A percentile compares a stretch with the other conserved stretches of the same genome.
Evolutionary conservation across 1,284 basidiomycete species (phyloP).

Genomic region (Sanghuangporus baumii): DNA sequence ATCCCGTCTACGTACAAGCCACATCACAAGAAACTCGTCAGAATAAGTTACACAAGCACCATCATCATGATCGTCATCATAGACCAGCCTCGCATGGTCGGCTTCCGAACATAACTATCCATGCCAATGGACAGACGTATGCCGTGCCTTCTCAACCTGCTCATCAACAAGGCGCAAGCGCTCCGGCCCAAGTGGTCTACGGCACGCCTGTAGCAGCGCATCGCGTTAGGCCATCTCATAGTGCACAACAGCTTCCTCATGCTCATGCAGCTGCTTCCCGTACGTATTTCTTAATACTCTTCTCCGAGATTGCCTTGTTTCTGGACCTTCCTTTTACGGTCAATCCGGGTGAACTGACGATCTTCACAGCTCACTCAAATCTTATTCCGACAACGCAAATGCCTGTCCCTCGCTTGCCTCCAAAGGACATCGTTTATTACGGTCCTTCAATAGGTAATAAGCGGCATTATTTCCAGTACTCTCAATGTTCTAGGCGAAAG

Average conservation of each 20-base stretch:
- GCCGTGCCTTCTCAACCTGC: neutral
- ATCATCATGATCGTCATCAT: neutral
- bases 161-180: neutral
- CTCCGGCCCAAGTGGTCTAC: neutral
- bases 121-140: conserved; percentile 9
- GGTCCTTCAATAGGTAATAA: conserved; percentile 7
- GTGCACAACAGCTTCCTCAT: neutral
- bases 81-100: neutral
- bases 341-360: neutral
- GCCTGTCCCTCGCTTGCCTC: conserved; percentile 11
- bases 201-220: neutral
- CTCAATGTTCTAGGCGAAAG: conserved; percentile 16
- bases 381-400: conserved; percentile 2
- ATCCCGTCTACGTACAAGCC: neutral
- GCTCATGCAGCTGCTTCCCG: neutral
- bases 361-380: neutral
- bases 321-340: neutral
- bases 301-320: neutral
- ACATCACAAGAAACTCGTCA: neutral
- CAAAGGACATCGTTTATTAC: conserved; percentile 5
- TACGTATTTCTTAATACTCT: neutral
- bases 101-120: conserved; percentile 1
- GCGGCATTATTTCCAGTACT: conserved; percentile 15
- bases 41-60: conserved; percentile 3
- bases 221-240: neutral